Conservation (phyloP, 352 stramenopile species). For the Hyaloperonospora brassicae region DNA sequence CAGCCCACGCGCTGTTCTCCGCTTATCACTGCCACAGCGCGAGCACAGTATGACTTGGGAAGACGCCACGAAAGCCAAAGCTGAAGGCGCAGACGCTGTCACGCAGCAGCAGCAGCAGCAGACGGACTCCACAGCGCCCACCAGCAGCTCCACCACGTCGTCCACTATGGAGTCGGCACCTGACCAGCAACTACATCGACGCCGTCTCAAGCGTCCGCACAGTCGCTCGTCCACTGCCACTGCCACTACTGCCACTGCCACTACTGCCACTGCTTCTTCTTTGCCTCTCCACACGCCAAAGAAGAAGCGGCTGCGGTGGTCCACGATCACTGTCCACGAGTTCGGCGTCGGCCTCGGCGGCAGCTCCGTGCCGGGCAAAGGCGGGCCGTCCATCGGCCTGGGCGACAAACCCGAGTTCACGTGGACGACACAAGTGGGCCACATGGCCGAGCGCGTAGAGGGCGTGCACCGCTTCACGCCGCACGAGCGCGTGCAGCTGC, state of each 20-base stretch:
- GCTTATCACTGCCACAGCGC: too few species aligned
- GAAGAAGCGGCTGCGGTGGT: slow-evolving; percentile 48
- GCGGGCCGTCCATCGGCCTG: slow-evolving; percentile 46
- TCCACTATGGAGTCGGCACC: slow-evolving; percentile 2
- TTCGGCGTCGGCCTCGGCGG: slow-evolving; percentile 44
- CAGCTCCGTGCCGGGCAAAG: slow-evolving; percentile 41
- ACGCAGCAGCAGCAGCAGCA: too few species aligned
- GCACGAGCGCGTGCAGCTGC: slow-evolving; percentile 41
- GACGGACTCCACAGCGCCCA: too few species aligned
- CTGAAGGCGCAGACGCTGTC: too few species aligned
- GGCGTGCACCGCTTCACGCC: slow-evolving; percentile 48
- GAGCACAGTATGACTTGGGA: too few species aligned
- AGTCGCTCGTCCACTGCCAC: not conserved
- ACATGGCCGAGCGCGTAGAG: slow-evolving; percentile 56
- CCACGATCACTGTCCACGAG: slow-evolving; percentile 52
- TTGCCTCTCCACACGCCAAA: slow-evolving; percentile 10
- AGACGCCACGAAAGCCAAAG: too few species aligned
- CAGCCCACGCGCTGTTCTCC: too few species aligned
- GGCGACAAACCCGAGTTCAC: slow-evolving; percentile 44
- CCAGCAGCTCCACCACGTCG: not conserved
- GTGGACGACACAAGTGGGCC: slow-evolving; percentile 50
- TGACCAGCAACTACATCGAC: slow-evolving; percentile 7
- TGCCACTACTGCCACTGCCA: too few species aligned
- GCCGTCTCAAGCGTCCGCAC: slow-evolving; percentile 13
- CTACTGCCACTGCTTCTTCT: too few species aligned